These are phyloP conservation scores for Colletotrichum zoysiae DNA, from an alignment of 2,329 filamentous ascomycete genomes.

Conservation along the genomic window DNA sequence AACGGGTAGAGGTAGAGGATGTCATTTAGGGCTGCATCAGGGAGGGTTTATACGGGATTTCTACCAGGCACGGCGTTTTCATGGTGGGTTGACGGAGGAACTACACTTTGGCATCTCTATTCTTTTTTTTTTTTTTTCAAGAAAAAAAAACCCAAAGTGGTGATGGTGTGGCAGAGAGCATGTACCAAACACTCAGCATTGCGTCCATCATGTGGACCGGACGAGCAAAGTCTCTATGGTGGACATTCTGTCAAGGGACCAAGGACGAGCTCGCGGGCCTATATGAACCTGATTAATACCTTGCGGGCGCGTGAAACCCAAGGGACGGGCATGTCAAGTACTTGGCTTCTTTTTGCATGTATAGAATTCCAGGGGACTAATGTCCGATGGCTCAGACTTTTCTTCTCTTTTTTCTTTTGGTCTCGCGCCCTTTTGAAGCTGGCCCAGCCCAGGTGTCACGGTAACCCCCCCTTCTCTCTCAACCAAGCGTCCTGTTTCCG, in stretches of 20 bases:
- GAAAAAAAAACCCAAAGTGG: neutral
- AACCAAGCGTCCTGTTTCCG: neutral
- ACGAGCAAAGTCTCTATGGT: neutral
- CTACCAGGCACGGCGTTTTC: conserved; percentile 20
- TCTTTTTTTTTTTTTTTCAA: no score
- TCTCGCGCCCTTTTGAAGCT: neutral
- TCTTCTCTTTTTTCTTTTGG: neutral
- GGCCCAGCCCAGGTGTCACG: neutral
- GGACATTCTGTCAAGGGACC: neutral
- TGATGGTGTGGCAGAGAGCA: neutral
- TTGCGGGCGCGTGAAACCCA: neutral
- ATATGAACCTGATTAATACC: neutral
- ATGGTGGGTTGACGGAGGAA: conserved; percentile 1
- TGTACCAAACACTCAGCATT: conserved; percentile 2
- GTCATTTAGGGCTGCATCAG: conserved; percentile 10
- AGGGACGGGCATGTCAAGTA: neutral
- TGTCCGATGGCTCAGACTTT: neutral
- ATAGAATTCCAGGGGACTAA: conserved; percentile 6
- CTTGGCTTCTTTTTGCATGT: conserved; percentile 14
- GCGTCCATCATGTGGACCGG: neutral
- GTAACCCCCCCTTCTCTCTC: neutral
- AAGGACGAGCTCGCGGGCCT: neutral
- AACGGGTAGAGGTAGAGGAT: conserved; percentile 4
- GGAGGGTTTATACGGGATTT: conserved; percentile 8
- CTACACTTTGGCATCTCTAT: neutral